phyloP scores from a whole-genome alignment of 1,284 basidiomycete genomes.

The Austroboletus rostrupii region DNA sequence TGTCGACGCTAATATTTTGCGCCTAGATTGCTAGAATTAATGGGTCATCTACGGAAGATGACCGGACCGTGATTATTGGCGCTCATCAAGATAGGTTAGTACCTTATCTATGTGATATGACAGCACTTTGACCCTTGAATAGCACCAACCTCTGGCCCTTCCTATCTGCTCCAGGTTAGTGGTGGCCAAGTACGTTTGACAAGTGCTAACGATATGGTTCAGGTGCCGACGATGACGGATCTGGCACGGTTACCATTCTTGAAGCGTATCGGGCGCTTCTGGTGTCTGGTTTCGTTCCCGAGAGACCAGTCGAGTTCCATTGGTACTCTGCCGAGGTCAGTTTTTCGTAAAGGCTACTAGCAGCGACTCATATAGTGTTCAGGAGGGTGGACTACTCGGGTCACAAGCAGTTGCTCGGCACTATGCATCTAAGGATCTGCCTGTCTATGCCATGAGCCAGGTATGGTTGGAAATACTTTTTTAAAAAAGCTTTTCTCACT shows the following conservation, averaged over 20 bases:
- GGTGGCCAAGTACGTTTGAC: slow-evolving; percentile 1
- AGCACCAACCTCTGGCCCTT: slow-evolving; percentile 83
- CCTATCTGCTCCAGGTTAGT: slow-evolving; percentile 78
- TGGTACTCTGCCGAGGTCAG: slow-evolving; percentile 89
- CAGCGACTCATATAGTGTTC: slow-evolving; percentile 6
- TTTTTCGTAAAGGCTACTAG: slow-evolving; percentile 1
- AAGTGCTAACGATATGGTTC: slow-evolving; percentile 3
- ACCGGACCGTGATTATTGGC: slow-evolving; percentile 63
- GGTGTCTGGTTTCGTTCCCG: slow-evolving; percentile 73
- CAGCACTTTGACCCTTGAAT: slow-evolving; percentile 8
- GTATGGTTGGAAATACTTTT: slow-evolving; percentile 34
- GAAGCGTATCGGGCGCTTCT: slow-evolving; percentile 86
- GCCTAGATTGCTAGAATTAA: slow-evolving; percentile 66
- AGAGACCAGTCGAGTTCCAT: slow-evolving; percentile 86
- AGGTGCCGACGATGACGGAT: slow-evolving; percentile 88
- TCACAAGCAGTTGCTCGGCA: slow-evolving; percentile 85
- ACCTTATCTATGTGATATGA: slow-evolving; percentile 8
- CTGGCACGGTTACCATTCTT: slow-evolving; percentile 88
- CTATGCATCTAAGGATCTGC: slow-evolving; percentile 62
- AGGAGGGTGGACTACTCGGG: slow-evolving; percentile 94
- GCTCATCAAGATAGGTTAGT: slow-evolving; percentile 87
- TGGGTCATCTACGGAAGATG: slow-evolving; percentile 58
- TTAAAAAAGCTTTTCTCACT: slow-evolving; percentile 1
- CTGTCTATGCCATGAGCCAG: slow-evolving; percentile 88
- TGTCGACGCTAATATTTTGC: slow-evolving; percentile 3